Evolutionary conservation across 73 alveolate species (phyloP).

Genomic region (Uronychia setigera): DNA sequence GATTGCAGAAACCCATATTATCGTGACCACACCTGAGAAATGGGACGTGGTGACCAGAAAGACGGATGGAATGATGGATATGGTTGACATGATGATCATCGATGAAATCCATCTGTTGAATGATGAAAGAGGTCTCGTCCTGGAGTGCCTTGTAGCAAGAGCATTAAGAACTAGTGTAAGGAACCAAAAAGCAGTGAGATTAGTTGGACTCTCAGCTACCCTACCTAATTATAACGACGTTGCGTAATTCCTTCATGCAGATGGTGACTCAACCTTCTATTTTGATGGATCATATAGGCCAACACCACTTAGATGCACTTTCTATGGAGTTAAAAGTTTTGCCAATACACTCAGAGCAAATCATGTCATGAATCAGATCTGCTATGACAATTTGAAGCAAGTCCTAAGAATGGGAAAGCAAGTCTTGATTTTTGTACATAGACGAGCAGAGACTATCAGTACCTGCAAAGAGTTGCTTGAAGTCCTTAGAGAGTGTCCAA

Average conservation of each 20-base stretch:
- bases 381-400: slow-evolving; percentile 83
- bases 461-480: slow-evolving; percentile 86
- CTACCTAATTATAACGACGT: slow-evolving; percentile 99
- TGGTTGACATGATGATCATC: slow-evolving; percentile 92
- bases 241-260: slow-evolving; percentile 95
- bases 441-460: slow-evolving; percentile 96
- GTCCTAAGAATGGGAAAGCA: slow-evolving; percentile 91
- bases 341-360: slow-evolving; percentile 67
- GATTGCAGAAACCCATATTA: slow-evolving; percentile 96
- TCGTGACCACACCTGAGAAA: slow-evolving; percentile 99
- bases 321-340: slow-evolving; percentile 94
- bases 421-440: slow-evolving; percentile 98
- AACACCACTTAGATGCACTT: slow-evolving; percentile 98
- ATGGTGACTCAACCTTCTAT: slow-evolving; percentile 86
- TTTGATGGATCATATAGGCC: slow-evolving; percentile 98
- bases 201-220: slow-evolving; percentile 99
- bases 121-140: slow-evolving; percentile 99
- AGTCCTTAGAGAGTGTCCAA: slow-evolving; percentile 66
- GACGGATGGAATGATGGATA: slow-evolving; percentile 83
- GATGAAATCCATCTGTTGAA: slow-evolving; percentile 99
- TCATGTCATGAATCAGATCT: slow-evolving; percentile 82
- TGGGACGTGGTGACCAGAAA: slow-evolving; percentile 99
- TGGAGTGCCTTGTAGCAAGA: slow-evolving; percentile 99
- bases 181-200: slow-evolving; percentile 87
- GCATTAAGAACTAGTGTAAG: slow-evolving; percentile 87